A percentile compares a stretch with the other conserved stretches of the same genome.
These are phyloP conservation scores for Penicillium psychrofluorescens DNA, from an alignment of 495 filamentous ascomycete species.

Conservation along the genomic window DNA sequence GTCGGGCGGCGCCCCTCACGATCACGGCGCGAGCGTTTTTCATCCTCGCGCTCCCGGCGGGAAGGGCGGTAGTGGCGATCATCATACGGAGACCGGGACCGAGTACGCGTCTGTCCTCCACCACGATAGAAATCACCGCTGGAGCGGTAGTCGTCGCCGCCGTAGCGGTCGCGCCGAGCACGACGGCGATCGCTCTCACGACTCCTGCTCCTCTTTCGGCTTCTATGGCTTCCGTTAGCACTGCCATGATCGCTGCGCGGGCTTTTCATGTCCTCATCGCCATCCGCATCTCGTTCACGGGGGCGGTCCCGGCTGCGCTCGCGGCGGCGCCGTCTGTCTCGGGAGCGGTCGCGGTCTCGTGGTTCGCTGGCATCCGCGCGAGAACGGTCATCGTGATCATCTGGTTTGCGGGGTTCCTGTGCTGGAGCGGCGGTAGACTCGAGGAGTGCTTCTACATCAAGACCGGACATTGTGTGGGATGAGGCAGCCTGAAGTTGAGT, in stretches of 20 bases:
- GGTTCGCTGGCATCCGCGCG: slow-evolving; percentile 49
- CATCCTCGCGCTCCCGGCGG: slow-evolving; percentile 17
- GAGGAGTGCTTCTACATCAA: slow-evolving; percentile 90
- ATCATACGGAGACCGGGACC: slow-evolving; percentile 68
- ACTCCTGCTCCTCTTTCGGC: slow-evolving; percentile 75
- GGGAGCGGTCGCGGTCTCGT: slow-evolving; percentile 48
- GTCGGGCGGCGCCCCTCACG: slow-evolving; percentile 50
- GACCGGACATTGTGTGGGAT: slow-evolving; percentile 63
- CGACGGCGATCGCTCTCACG: slow-evolving; percentile 72
- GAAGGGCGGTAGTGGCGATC: slow-evolving; percentile 72
- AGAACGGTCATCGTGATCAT: slow-evolving; percentile 52
- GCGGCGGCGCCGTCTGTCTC: slow-evolving; percentile 52
- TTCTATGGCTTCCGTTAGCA: slow-evolving; percentile 74
- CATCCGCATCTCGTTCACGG: slow-evolving; percentile 53
- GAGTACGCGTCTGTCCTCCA: slow-evolving; percentile 59
- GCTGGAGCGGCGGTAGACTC: slow-evolving; percentile 71
- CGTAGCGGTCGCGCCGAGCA: slow-evolving; percentile 71
- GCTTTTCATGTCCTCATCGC: slow-evolving; percentile 63
- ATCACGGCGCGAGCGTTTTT: slow-evolving; percentile 37
- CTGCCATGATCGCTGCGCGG: slow-evolving; percentile 72
- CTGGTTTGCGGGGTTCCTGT: slow-evolving; percentile 45
- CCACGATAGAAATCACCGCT: slow-evolving; percentile 71
- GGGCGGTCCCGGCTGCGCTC: slow-evolving; percentile 63
- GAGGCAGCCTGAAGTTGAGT: slow-evolving; percentile 1
- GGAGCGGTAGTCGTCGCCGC: slow-evolving; percentile 55